Conservation (phyloP, 345 rosid species). For the Arabidopsis thaliana region TAIR10.1 NC_003070.9:30230001-30230500, state of each 20-base stretch:
- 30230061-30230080: slow-evolving; percentile 99
- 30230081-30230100: slow-evolving; percentile 86
- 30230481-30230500: slow-evolving; percentile 99
- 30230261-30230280: slow-evolving; percentile 98
- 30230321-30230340: slow-evolving; percentile 61
- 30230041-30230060: slow-evolving; percentile 98
- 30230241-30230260: slow-evolving; percentile 99
- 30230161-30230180: slow-evolving; percentile 26
- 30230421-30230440: slow-evolving; percentile 93
- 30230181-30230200: slow-evolving; percentile 30
- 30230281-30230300: slow-evolving; percentile 98
- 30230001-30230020: slow-evolving; percentile 95
- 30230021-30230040: slow-evolving; percentile 99
- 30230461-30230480: slow-evolving; percentile 93
- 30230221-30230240: slow-evolving; percentile 41
- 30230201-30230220: slow-evolving; percentile 16
- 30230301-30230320: slow-evolving; percentile 94
- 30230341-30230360: slow-evolving; percentile 9
- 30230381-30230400: slow-evolving; percentile 12
- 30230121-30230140: slow-evolving; percentile 96
- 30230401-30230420: slow-evolving; percentile 13
- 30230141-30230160: slow-evolving; percentile 77
- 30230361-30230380: slow-evolving; percentile 11
- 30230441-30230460: slow-evolving; percentile 97
- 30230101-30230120: slow-evolving; percentile 97